phyloP scores from a whole-genome alignment of 2,329 filamentous ascomycete species.

The Triangularia setosa region DNA sequence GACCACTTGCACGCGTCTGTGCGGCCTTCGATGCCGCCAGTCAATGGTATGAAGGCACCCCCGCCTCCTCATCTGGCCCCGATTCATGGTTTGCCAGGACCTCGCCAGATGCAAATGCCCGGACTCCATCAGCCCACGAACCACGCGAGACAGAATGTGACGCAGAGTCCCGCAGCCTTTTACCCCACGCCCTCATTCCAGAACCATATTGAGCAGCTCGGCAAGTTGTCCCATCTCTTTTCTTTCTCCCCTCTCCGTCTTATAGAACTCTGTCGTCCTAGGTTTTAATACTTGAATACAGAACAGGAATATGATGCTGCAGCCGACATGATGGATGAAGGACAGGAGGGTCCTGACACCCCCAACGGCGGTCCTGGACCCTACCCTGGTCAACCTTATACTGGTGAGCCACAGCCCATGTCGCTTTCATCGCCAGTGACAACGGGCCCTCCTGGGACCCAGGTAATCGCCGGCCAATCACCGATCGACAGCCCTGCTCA shows the following conservation, averaged over 20 bases:
- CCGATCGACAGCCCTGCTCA: slow-evolving; percentile 30
- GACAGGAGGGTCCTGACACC: slow-evolving; percentile 59
- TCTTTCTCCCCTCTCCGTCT: slow-evolving; percentile 36
- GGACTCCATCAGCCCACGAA: slow-evolving; percentile 26
- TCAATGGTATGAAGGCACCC: slow-evolving; percentile 38
- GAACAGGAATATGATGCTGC: slow-evolving; percentile 97
- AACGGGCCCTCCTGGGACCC: slow-evolving; percentile 35
- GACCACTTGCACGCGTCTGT: slow-evolving; percentile 23
- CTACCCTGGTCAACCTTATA: slow-evolving; percentile 57
- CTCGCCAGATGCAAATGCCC: slow-evolving; percentile 35
- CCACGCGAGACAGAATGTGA: slow-evolving; percentile 32
- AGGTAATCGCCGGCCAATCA: slow-evolving; percentile 34
- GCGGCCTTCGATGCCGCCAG: slow-evolving; percentile 33
- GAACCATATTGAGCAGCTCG: slow-evolving; percentile 91
- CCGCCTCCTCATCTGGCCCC: slow-evolving; percentile 32
- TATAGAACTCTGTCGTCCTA: slow-evolving; percentile 63
- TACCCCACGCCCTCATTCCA: slow-evolving; percentile 82
- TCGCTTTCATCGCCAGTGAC: slow-evolving; percentile 39
- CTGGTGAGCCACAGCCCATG: slow-evolving; percentile 39
- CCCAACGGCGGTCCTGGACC: slow-evolving; percentile 62
- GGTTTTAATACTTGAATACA: slow-evolving; percentile 64
- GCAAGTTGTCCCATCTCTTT: slow-evolving; percentile 65
- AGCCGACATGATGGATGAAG: slow-evolving; percentile 82
- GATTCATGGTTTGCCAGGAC: slow-evolving; percentile 25
- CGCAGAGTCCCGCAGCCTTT: slow-evolving; percentile 51